phyloP scores from a whole-genome alignment of 306 rosid species.

The Cicer arietinum region DNA sequence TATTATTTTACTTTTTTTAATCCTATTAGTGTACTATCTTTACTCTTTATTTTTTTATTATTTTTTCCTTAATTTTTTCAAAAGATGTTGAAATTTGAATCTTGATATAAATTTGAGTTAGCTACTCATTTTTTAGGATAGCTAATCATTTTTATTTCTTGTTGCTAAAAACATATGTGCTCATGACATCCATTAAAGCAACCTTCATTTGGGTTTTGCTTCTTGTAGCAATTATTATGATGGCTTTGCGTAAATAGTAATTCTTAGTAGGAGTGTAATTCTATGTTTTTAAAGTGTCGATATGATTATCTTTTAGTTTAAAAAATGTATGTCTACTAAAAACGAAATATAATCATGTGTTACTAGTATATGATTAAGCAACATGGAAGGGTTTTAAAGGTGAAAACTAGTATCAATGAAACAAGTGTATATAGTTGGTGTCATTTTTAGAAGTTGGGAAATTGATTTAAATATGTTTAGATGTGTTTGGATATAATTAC shows the following conservation, averaged over 20 bases:
- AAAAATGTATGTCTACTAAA: background rate
- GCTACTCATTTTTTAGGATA: too few species aligned
- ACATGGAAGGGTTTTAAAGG: background rate
- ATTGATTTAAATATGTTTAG: too few species aligned
- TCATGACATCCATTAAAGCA: slow-evolving; percentile 12
- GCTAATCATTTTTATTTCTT: background rate
- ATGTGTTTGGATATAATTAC: too few species aligned
- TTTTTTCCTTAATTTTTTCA: background rate
- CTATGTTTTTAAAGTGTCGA: background rate
- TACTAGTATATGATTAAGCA: slow-evolving; percentile 34
- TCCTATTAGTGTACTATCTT: too few species aligned
- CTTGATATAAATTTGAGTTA: background rate
- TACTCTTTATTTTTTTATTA: too few species aligned
- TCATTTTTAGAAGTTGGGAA: too few species aligned
- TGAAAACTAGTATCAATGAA: background rate
- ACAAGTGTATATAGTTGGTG: too few species aligned
- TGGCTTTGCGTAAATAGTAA: slow-evolving; percentile 36
- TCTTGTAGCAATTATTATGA: background rate
- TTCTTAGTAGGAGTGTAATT: background rate
- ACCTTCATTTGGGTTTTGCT: slow-evolving; percentile 18
- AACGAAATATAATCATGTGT: slow-evolving; percentile 28
- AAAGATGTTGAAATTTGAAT: slow-evolving; percentile 3
- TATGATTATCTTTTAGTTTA: slow-evolving; percentile 27
- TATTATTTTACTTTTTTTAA: background rate
- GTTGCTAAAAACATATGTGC: background rate